Percentiles rank a stretch among this genome's conserved stretches.
Conservation (phyloP, 768 basidiomycete genomes). For the Phlebiopsis gigantea region DNA sequence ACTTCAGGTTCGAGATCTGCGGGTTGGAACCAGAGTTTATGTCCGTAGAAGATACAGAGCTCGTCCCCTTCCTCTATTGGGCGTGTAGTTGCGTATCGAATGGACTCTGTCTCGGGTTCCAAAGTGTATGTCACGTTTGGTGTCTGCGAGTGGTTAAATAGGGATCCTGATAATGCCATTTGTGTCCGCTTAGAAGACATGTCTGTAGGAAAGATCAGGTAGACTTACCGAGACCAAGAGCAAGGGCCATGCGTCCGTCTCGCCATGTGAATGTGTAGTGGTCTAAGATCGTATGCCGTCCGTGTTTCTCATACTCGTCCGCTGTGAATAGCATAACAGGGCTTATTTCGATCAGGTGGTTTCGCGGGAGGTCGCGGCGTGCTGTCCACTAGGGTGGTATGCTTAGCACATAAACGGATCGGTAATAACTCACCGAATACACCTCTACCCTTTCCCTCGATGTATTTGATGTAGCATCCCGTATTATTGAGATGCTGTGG, state of each 20-base stretch:
- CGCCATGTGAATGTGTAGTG: conserved; percentile 76
- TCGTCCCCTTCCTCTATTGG: conserved; percentile 59
- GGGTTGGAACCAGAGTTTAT: conserved; percentile 59
- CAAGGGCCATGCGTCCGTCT: conserved; percentile 71
- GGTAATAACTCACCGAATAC: conserved; percentile 56
- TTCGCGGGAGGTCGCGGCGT: conserved; percentile 45
- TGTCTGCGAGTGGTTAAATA: conserved; percentile 71
- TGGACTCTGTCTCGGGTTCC: conserved; percentile 44
- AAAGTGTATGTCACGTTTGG: conserved; percentile 70
- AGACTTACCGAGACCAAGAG: conserved; percentile 67
- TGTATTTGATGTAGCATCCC: conserved; percentile 42
- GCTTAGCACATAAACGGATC: background rate
- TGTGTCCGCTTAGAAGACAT: background rate
- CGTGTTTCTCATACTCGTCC: conserved; percentile 65
- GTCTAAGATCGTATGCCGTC: conserved; percentile 59
- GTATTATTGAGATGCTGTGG: conserved; percentile 37
- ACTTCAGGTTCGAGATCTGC: conserved; percentile 18
- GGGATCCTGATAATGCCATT: conserved; percentile 72
- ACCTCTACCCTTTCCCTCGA: conserved; percentile 50
- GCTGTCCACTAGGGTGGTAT: conserved; percentile 29
- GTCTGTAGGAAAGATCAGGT: too few relatives aligned
- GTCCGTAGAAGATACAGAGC: conserved; percentile 74
- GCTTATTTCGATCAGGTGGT: conserved; percentile 74
- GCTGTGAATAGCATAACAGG: conserved; percentile 75
- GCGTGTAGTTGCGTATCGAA: conserved; percentile 51